These are phyloP conservation scores for Sideroxylon spinosum DNA, from an alignment of 179 eudicot species.

Conservation along the genomic window DNA sequence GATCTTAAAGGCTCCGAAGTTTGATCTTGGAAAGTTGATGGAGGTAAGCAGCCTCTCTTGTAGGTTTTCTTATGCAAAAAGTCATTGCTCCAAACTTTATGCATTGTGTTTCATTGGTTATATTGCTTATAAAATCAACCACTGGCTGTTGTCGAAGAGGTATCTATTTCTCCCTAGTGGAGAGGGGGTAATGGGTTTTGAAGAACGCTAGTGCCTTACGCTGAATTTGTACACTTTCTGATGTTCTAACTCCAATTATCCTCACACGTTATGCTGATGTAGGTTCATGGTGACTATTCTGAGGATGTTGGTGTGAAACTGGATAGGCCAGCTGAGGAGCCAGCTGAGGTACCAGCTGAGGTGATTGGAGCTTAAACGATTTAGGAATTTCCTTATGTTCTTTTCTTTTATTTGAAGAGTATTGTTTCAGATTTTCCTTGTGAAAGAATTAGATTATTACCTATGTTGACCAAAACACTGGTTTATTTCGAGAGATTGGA, in stretches of 20 bases:
- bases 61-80: not conserved
- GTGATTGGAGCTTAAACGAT: conserved; percentile 34
- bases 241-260: too few relatives aligned
- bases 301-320: conserved; percentile 52
- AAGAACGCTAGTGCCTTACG: too few relatives aligned
- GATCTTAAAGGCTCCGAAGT: conserved; percentile 68
- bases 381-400: not conserved
- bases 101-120: not conserved
- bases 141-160: too few relatives aligned
- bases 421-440: not conserved
- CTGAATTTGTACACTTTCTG: too few relatives aligned
- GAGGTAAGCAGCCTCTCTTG: conserved; percentile 31
- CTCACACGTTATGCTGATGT: not conserved
- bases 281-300: conserved; percentile 55
- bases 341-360: conserved; percentile 33
- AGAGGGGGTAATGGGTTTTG: too few relatives aligned
- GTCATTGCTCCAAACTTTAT: not conserved
- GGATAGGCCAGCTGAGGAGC: conserved; percentile 54
- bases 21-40: conserved; percentile 67
- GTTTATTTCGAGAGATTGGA: not conserved
- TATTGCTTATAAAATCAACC: not conserved
- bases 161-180: too few relatives aligned
- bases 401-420: not conserved
- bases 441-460: not conserved
- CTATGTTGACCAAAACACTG: not conserved